phyloP scores from a whole-genome alignment of 352 stramenopile genomes.

The Phytophthora crassamura region DNA sequence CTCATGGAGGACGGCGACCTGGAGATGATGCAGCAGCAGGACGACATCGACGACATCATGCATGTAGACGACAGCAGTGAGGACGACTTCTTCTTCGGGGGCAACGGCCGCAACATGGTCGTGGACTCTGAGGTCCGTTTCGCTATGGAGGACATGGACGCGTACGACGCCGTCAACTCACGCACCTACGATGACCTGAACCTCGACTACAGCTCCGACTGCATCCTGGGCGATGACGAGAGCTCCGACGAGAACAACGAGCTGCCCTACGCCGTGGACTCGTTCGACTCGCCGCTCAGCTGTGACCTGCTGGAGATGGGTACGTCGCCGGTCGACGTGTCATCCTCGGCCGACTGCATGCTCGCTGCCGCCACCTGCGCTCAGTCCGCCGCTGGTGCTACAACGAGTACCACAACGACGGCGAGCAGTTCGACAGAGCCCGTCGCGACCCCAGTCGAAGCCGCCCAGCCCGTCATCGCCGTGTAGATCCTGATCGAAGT shows the following conservation, averaged over 20 bases:
- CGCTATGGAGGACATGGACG: slow-evolving; percentile 78
- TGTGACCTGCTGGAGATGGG: slow-evolving; percentile 68
- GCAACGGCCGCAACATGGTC: slow-evolving; percentile 46
- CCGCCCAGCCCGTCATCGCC: slow-evolving; percentile 28
- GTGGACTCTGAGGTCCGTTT: slow-evolving; percentile 66
- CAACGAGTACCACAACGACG: slow-evolving; percentile 6
- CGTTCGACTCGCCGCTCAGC: slow-evolving; percentile 58
- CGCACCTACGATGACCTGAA: slow-evolving; percentile 69
- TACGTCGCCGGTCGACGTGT: slow-evolving; percentile 72
- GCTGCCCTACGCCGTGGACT: slow-evolving; percentile 69
- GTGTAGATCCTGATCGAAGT: slow-evolving; percentile 23
- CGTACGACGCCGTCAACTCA: slow-evolving; percentile 63
- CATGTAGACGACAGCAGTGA: slow-evolving; percentile 58
- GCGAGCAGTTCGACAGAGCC: slow-evolving; percentile 26
- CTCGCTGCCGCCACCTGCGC: slow-evolving; percentile 45
- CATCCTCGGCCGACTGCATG: slow-evolving; percentile 52
- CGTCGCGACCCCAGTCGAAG: slow-evolving; percentile 12
- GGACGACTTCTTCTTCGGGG: slow-evolving; percentile 61
- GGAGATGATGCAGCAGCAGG: slow-evolving; percentile 54
- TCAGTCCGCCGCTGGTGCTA: slow-evolving; percentile 17
- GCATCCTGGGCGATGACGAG: slow-evolving; percentile 67
- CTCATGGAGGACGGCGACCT: slow-evolving; percentile 65
- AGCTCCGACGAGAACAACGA: slow-evolving; percentile 62
- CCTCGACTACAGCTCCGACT: slow-evolving; percentile 74
- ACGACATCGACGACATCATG: slow-evolving; percentile 56